Conservation (phyloP, 148 eudicot species). For the Rhododendron kiyosumense region DNA sequence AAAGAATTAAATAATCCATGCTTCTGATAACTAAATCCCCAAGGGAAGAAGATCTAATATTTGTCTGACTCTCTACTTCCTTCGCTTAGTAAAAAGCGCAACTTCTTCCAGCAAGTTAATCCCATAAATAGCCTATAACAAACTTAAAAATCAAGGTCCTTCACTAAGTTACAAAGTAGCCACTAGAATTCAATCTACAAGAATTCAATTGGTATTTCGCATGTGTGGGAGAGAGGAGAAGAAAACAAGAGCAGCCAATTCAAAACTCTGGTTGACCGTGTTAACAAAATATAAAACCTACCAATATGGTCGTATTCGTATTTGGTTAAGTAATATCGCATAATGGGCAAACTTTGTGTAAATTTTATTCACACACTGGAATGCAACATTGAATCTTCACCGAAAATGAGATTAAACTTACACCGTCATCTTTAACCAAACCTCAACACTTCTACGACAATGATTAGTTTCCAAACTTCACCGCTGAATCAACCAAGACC, state of each 20-base stretch:
- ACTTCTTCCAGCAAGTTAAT: conserved; percentile 11
- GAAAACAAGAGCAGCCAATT: not conserved
- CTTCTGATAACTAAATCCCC: not conserved
- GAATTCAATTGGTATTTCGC: not conserved
- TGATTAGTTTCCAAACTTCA: not conserved
- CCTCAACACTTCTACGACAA: not conserved
- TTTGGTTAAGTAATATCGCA: not conserved
- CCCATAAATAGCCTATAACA: not conserved
- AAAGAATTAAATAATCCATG: not conserved
- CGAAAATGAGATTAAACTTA: not conserved
- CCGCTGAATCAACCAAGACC: not conserved
- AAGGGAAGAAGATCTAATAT: not conserved
- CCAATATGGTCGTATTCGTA: not conserved
- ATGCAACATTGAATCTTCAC: not conserved
- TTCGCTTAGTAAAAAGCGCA: not conserved
- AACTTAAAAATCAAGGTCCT: not conserved
- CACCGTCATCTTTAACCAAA: not conserved
- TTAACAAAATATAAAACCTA: not conserved
- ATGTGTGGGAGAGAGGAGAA: not conserved
- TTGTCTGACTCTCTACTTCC: not conserved
- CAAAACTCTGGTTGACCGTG: not conserved
- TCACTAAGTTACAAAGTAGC: not conserved
- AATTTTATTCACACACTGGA: not conserved
- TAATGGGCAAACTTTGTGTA: not conserved
- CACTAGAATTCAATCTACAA: not conserved